Base-by-base conservation (phyloP, 345 rosid species). In the Noccaea bulbosa region DNA sequence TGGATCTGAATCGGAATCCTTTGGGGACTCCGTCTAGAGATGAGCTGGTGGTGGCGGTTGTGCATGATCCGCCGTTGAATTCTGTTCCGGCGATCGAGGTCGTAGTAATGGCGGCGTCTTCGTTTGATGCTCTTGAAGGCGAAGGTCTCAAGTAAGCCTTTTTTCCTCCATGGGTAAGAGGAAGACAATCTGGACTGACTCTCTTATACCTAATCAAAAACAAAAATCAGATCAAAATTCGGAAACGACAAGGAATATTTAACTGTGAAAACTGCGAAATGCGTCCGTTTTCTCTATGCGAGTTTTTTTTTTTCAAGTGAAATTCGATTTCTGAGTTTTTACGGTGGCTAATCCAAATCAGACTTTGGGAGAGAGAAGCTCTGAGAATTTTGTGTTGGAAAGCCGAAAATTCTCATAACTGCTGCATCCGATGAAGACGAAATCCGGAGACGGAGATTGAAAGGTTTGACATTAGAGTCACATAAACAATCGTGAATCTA, bases 161-260 rank as follows among this genome's bases (percentile, higher is more conserved):
- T 33, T 76, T 84, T 4, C 5, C 39, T 22, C 79, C 87, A 51
- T 84, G 82, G 49, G 78, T 72, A 1, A 78, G 69, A 20, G 87
- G 87, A 77, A 65, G 77, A 62, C 51, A 80, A 75, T 82, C 88
- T 65, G 90, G 83, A 72, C 81, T 81, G 57, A 81, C 88, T 80
- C 88, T 84, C 77, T 86, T 85, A 78, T 76, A 86, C 77, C 91
- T 86, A 75, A n/a, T 40, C 45, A 73, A 22, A 54, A 33, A 11
- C 5, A 41, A 11, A 39, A 47, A 33, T 39, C 48, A 49, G 49
- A 70, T 76, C 52, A 54, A 68, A 62, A 45, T 20, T 15, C 9
- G 1, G 9, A 20, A 7, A 43, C 16, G 59, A 59, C 8, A 9
- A 48, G 3, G 8, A 15, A 7, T 10, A 11, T 11, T 20, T 9